Base-by-base conservation (phyloP, 2,329 filamentous ascomycete genomes). In the Cadophora malorum region DNA sequence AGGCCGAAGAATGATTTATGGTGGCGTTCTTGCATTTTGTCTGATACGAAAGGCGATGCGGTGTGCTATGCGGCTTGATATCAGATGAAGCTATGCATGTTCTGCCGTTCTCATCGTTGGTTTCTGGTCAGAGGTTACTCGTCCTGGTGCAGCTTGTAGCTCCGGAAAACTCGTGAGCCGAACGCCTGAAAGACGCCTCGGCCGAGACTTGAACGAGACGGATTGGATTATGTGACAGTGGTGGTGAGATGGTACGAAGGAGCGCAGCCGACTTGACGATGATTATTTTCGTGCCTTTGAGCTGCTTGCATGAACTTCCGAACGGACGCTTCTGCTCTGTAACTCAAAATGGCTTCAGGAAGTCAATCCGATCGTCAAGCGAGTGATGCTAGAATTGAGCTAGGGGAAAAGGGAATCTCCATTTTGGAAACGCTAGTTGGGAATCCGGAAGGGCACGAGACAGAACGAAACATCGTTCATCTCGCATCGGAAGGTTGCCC, bases 141-240 rank as follows among this genome's bases (percentile, higher is more conserved):
- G 28, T 45, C 12, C 12, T 45, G 41, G 16, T 45, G 41, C 41
- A 45, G 41, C 41, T 9, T 45, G 33, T 55, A 50, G 64, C 55
- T 33, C 33, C 70, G 70, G 69, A 66, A 67, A 50, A 33, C 55
- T 21, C 47, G 67, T 63, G 28, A 68, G 62, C 70, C 70, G 69
- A 67, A 35, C 41, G 45, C 45, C 49, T 49, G 45, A 49, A 10
- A 10, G 45, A 49, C 66, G 69, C 70, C 70, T 69, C 67, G 19
- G 45, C 25, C 31, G 52, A 56, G 52, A 31, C 25, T 28, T 56
- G 52, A 21, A 35, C 28, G 58, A 61, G 58, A 9, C 28, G n/a
- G 21, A 3, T n/a, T 2, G 14, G 55, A 8, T 14, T 28, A 58
- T 28, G 35, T 58, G 23, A 28, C 28, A 8, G 3, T 41, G 19